Conservation (phyloP, 345 rosid species). For the Orychophragmus violaceus region DNA sequence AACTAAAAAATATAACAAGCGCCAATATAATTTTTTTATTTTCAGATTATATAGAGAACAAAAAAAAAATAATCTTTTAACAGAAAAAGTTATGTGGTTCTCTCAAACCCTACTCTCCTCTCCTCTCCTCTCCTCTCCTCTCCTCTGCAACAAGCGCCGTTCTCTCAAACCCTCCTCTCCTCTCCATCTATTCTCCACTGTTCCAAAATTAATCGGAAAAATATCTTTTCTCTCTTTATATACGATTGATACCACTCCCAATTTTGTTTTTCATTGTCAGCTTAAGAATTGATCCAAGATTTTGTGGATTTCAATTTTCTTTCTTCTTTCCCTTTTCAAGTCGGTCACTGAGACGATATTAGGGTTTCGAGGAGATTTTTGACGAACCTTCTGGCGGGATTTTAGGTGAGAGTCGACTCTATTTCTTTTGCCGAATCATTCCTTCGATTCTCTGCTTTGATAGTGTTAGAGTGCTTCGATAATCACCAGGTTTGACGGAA, state of each 20-base stretch:
- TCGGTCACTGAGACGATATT: neutral
- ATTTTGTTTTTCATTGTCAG: slow-evolving; percentile 4
- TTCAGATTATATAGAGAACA: too few relatives aligned
- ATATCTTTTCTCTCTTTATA: neutral
- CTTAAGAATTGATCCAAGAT: slow-evolving; percentile 22
- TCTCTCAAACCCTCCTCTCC: too few relatives aligned
- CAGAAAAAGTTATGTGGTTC: too few relatives aligned
- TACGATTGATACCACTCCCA: neutral
- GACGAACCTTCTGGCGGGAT: slow-evolving; percentile 44
- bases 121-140: too few relatives aligned
- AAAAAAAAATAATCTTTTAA: too few relatives aligned
- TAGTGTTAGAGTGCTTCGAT: slow-evolving; percentile 31
- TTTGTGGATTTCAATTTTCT: neutral
- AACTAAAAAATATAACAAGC: too few relatives aligned
- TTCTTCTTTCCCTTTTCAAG: neutral
- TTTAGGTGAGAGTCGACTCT: slow-evolving; percentile 36
- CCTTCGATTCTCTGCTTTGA: slow-evolving; percentile 20
- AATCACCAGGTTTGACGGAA: too few relatives aligned
- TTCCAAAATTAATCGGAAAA: too few relatives aligned
- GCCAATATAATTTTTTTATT: too few relatives aligned
- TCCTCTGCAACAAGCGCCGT: too few relatives aligned
- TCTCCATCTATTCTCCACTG: too few relatives aligned
- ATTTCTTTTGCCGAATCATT: slow-evolving; percentile 11
- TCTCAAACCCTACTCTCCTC: too few relatives aligned
- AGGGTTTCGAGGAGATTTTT: slow-evolving; percentile 12